These are phyloP conservation scores for Citrus mangshanensis DNA, from an alignment of 345 rosid species.

Conservation along the genomic window DNA sequence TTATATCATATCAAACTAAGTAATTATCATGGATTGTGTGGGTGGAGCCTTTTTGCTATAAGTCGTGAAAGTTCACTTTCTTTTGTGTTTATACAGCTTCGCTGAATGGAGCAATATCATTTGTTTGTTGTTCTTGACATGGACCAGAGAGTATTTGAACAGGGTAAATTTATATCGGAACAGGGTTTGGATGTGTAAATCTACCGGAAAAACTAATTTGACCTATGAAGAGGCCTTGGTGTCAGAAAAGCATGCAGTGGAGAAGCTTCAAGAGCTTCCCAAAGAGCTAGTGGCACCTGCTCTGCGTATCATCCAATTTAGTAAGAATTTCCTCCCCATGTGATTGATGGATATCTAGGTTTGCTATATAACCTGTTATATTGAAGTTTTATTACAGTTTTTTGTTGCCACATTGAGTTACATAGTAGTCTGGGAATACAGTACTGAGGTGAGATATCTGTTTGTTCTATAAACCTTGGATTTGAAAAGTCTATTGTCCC, in stretches of 20 bases:
- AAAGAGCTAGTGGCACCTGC: slow-evolving; percentile 69
- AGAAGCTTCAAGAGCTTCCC: slow-evolving; percentile 79
- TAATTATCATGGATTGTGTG: neutral
- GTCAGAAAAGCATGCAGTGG: slow-evolving; percentile 65
- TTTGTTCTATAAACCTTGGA: neutral
- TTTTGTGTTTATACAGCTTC: neutral
- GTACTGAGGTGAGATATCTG: neutral
- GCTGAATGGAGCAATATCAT: neutral
- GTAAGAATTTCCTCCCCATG: slow-evolving; percentile 41
- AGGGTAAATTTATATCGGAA: slow-evolving; percentile 72
- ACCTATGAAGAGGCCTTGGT: slow-evolving; percentile 96
- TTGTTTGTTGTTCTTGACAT: slow-evolving; percentile 41
- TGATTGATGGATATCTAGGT: neutral
- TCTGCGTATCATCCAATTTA: slow-evolving; percentile 66
- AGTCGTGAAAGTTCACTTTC: neutral
- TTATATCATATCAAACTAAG: neutral
- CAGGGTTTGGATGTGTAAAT: slow-evolving; percentile 82
- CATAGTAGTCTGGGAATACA: neutral
- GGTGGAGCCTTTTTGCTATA: neutral
- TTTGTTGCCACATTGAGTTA: neutral
- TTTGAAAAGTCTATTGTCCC: neutral
- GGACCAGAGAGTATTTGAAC: slow-evolving; percentile 64
- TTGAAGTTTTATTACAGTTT: neutral
- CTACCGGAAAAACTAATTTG: slow-evolving; percentile 78
- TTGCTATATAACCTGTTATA: neutral